A percentile compares a stretch with the other conserved stretches of the same genome.
These are phyloP conservation scores for Aureobasidium zeae DNA, from an alignment of 2,329 filamentous ascomycete species.

Conservation along the genomic window DNA sequence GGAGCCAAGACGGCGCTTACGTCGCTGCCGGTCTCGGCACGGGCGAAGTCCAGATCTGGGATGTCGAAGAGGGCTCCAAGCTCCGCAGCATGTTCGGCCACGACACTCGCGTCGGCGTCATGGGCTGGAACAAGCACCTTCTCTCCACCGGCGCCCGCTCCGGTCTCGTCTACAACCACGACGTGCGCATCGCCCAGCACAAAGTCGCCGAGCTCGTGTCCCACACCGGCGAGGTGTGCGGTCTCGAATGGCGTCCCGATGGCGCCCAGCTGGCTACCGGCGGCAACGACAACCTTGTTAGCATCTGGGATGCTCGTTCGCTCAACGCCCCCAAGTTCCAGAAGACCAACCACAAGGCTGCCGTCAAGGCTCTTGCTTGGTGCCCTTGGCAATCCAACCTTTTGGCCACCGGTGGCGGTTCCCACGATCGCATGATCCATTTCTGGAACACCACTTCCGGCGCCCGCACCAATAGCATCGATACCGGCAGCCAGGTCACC, in stretches of 20 bases:
- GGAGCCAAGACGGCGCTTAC: slow-evolving; percentile 94
- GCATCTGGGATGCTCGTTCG: slow-evolving; percentile 96
- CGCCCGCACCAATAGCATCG: slow-evolving; percentile 96
- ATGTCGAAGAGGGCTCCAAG: slow-evolving; percentile 88
- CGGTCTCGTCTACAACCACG: slow-evolving; percentile 95
- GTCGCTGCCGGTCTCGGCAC: slow-evolving; percentile 90
- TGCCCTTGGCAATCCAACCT: slow-evolving; percentile 98
- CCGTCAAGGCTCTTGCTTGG: slow-evolving; percentile 96
- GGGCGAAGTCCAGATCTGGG: slow-evolving; percentile 98
- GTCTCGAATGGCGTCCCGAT: slow-evolving; percentile 94
- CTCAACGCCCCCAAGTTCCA: slow-evolving; percentile 93
- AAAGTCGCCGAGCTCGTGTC: slow-evolving; percentile 95
- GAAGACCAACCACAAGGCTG: slow-evolving; percentile 99
- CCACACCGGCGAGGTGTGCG: slow-evolving; percentile 95
- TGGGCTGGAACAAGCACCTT: slow-evolving; percentile 99
- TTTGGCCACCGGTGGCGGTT: slow-evolving; percentile 89
- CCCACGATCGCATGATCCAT: slow-evolving; percentile 95
- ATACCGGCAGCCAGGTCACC: slow-evolving; percentile 95
- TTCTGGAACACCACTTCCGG: slow-evolving; percentile 99
- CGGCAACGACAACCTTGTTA: slow-evolving; percentile 97
- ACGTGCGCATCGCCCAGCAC: slow-evolving; percentile 94
- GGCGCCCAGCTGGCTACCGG: slow-evolving; percentile 94
- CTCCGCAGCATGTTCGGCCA: slow-evolving; percentile 98
- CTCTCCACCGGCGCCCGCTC: slow-evolving; percentile 91
- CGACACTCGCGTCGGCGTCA: slow-evolving; percentile 90